These are phyloP conservation scores for Benincasa hispida DNA, from an alignment of 306 rosid genomes.

Conservation along the genomic window DNA sequence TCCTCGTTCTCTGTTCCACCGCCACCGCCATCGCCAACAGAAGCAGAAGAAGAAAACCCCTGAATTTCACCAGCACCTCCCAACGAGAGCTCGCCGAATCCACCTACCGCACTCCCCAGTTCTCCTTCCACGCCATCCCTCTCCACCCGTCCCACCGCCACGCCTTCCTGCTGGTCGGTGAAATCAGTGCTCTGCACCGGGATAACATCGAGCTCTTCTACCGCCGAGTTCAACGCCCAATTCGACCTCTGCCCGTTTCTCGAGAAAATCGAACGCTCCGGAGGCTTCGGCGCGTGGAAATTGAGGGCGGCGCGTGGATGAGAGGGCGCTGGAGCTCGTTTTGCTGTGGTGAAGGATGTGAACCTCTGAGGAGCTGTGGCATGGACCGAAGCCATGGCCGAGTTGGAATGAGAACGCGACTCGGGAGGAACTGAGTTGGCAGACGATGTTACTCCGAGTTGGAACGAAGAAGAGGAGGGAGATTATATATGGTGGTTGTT, in stretches of 20 bases:
- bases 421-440: background rate
- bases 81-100: conserved; percentile 57
- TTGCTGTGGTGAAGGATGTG: conserved; percentile 23
- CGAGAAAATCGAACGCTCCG: conserved; percentile 13
- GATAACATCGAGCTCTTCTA: conserved; percentile 48
- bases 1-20: conserved; percentile 19
- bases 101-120: conserved; percentile 45
- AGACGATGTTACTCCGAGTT: conserved; percentile 14
- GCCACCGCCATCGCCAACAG: conserved; percentile 28
- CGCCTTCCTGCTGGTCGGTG: conserved; percentile 62
- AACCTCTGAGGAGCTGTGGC: conserved; percentile 41
- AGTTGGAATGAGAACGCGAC: background rate
- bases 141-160: conserved; percentile 41
- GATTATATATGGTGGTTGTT: background rate
- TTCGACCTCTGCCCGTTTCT: conserved; percentile 15
- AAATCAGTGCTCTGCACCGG: conserved; percentile 42
- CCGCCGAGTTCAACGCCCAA: conserved; percentile 21
- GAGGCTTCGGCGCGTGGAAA: conserved; percentile 13
- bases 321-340: background rate
- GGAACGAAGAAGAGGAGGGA: background rate
- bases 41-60: conserved; percentile 47
- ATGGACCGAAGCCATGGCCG: conserved; percentile 57
- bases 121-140: conserved; percentile 46
- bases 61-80: conserved; percentile 41
- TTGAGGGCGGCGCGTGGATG: background rate